These are phyloP conservation scores for Coniochaeta prunicola DNA, from an alignment of 2,329 filamentous ascomycete genomes.

Conservation along the genomic window DNA sequence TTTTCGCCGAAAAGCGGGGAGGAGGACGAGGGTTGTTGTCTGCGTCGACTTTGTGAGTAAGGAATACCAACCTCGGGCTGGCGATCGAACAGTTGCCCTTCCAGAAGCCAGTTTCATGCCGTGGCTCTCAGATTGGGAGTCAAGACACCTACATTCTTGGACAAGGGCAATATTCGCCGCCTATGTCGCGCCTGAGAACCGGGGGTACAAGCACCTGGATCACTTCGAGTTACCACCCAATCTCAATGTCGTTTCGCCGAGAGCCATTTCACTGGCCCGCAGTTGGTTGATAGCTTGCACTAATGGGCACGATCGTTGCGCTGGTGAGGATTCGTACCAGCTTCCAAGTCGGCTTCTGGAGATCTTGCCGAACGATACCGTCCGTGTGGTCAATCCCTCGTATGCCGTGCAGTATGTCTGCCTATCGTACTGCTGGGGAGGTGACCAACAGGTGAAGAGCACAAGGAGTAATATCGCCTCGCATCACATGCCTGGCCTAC, in stretches of 20 bases:
- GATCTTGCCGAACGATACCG: neutral
- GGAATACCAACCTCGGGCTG: neutral
- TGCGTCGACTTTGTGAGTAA: neutral
- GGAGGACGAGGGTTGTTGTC: neutral
- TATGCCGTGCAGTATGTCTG: neutral
- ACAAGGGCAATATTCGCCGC: neutral
- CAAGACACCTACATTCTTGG: neutral
- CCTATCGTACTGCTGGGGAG: slow-evolving; percentile 7
- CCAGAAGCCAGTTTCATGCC: neutral
- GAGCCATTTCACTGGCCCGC: neutral
- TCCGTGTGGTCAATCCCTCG: neutral
- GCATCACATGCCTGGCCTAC: neutral
- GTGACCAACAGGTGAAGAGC: slow-evolving; percentile 3
- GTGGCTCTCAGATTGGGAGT: neutral
- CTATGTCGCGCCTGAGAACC: neutral
- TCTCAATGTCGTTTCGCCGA: neutral
- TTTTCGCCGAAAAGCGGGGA: neutral
- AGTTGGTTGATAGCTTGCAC: neutral
- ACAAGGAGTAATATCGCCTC: neutral
- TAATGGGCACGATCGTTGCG: neutral
- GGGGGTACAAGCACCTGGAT: neutral
- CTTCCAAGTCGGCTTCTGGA: neutral
- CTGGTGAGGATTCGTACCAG: neutral
- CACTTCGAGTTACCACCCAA: neutral
- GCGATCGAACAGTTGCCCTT: neutral